Evolutionary conservation across 164 flowering plant species (phyloP), one percentile per base, ranked within the genome.

Genomic region (Piper betle): DNA sequence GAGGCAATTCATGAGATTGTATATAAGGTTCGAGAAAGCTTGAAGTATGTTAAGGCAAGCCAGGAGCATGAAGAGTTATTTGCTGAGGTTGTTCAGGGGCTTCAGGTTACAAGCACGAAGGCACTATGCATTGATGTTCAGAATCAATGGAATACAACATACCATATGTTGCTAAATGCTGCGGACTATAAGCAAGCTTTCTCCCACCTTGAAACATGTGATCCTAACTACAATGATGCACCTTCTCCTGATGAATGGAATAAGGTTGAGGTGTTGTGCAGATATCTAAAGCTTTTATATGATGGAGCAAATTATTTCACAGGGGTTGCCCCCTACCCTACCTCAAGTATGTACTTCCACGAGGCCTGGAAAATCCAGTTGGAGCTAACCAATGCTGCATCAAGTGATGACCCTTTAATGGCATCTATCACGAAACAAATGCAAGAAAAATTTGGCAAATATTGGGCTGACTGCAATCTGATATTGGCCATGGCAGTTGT

Each of bases 111-210:
- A 4, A 83, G 86, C 68, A 74, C 78, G 19, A 87, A 75, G 76
- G 66, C 40, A 61, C 74, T 89, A 1, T 69, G 69, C 39, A 75
- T 89, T 37, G 99, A 93, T 78, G 79, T 84, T 67, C 84, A 74
- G 66, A 79, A 73, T 50, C 77, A 78, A 58, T 91, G 98, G 98
- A 82, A 88, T 79, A 80, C 95, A 18, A 88, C 98, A 8, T 85
- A 82, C 72, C 77, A 80, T 55, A 87, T 88, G 96, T 69, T 88
- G 62, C 67, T 77, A 52, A 84, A 86, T 60, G 89, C 96, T 57
- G 73, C 78, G 4, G 98, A 91, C 69, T 73, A 80, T 66, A 91
- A 80, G 72, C 90, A 91, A 75, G 98, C 86, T n/a, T 88, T 91
- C 67, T 76, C 85, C 39, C 84, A 88, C 66, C 77, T 91, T 69